Conservation (phyloP, 2,329 filamentous ascomycete genomes). For the Colletotrichum cordylinicola region DNA sequence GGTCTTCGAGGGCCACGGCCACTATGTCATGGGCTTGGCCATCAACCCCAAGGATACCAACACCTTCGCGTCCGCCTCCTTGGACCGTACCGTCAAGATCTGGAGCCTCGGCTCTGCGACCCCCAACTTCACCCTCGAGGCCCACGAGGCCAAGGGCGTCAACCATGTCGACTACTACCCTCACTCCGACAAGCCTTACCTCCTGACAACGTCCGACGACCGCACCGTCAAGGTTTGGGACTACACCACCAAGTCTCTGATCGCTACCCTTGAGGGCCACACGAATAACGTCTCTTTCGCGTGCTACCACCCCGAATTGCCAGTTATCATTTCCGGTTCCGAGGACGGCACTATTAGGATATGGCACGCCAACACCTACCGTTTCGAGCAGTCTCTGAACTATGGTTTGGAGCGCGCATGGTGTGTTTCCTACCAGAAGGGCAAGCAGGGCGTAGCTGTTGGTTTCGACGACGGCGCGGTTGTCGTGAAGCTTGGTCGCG, state of each 20-base stretch:
- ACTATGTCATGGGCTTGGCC: conserved; percentile 95
- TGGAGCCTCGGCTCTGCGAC: conserved; percentile 95
- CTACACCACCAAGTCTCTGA: conserved; percentile 97
- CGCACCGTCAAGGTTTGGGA: conserved; percentile 90
- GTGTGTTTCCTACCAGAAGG: conserved; percentile 96
- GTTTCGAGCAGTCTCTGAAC: conserved; percentile 93
- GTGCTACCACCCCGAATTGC: conserved; percentile 95
- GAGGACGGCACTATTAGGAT: conserved; percentile 98
- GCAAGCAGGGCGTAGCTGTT: conserved; percentile 91
- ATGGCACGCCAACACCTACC: conserved; percentile 98
- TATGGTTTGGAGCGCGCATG: conserved; percentile 96
- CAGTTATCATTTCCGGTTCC: conserved; percentile 96
- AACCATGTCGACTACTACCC: conserved; percentile 95
- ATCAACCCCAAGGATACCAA: conserved; percentile 99
- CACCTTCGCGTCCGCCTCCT: conserved; percentile 88
- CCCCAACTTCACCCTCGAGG: conserved; percentile 95
- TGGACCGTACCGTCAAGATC: conserved; percentile 97
- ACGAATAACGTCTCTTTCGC: conserved; percentile 98
- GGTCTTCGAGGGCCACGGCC: conserved; percentile 93
- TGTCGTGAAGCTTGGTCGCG: conserved; percentile 95
- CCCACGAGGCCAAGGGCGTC: conserved; percentile 95
- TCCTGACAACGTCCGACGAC: conserved; percentile 95
- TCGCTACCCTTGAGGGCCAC: conserved; percentile 95
- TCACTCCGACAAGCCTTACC: conserved; percentile 79
- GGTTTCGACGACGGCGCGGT: conserved; percentile 98